These are phyloP conservation scores for Rubroshorea leprosula DNA, from an alignment of 345 rosid genomes.

Conservation along the genomic window DNA sequence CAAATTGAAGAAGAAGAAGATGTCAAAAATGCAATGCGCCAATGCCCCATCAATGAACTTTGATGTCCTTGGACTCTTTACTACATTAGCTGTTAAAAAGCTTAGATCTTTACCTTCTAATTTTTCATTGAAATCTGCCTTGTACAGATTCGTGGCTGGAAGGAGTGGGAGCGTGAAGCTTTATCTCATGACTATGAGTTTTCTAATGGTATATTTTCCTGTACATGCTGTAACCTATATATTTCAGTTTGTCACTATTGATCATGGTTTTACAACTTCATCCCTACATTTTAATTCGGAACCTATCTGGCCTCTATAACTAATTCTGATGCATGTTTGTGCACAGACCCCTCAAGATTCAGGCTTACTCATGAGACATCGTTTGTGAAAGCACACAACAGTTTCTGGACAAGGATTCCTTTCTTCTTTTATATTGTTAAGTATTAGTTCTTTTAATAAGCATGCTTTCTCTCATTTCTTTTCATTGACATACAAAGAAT, in stretches of 20 bases:
- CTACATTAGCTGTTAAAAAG: no score
- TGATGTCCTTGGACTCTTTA: no score
- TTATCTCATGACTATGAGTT: constrained; percentile 68
- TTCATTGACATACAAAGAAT: no score
- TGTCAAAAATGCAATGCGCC: no score
- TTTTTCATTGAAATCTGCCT: constrained; percentile 7
- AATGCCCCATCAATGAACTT: no score
- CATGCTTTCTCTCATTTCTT: no score
- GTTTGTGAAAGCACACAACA: constrained; percentile 74
- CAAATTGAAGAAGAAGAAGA: no score
- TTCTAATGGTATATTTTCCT: constrained; percentile 53
- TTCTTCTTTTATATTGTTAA: constrained; percentile 75
- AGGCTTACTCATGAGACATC: constrained; percentile 88
- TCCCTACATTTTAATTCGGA: neutral
- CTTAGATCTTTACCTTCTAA: no score
- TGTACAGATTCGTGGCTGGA: constrained; percentile 87
- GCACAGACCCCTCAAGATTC: constrained; percentile 85
- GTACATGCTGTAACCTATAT: constrained; percentile 8
- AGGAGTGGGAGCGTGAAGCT: constrained; percentile 87
- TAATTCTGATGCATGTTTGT: constrained; percentile 8
- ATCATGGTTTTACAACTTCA: neutral
- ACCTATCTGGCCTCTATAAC: constrained; percentile 10
- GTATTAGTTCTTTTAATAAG: constrained; percentile 19
- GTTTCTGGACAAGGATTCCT: constrained; percentile 91
- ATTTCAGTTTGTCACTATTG: constrained; percentile 5